These are phyloP conservation scores for Claviceps sp. DNA, from an alignment of 2,329 filamentous ascomycete species.

Conservation along the genomic window DNA sequence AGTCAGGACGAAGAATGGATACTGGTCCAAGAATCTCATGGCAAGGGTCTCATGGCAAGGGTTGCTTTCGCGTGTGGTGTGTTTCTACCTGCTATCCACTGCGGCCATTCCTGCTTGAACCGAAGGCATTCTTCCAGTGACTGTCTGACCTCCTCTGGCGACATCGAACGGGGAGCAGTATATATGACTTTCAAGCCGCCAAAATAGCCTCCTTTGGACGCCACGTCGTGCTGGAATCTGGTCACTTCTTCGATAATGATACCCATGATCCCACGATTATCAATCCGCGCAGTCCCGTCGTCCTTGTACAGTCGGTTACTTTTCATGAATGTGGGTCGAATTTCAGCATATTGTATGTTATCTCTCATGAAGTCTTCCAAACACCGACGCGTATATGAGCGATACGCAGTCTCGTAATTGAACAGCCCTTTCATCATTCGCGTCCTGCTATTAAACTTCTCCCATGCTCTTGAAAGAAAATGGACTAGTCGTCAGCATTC, in stretches of 20 bases:
- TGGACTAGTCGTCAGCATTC: background rate
- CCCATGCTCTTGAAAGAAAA: constrained; percentile 31
- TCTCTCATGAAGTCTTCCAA: constrained; percentile 50
- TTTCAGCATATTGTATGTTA: constrained; percentile 58
- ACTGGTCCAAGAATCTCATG: background rate
- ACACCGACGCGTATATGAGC: constrained; percentile 43
- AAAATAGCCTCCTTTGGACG: constrained; percentile 28
- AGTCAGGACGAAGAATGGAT: background rate
- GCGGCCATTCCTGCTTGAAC: constrained; percentile 42
- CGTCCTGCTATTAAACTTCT: constrained; percentile 54
- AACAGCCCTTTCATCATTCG: constrained; percentile 61
- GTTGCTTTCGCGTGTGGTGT: background rate
- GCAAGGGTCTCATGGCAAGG: background rate
- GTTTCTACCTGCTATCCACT: constrained; percentile 46
- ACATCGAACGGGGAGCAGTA: constrained; percentile 52
- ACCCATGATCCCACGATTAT: constrained; percentile 45
- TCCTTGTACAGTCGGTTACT: constrained; percentile 47
- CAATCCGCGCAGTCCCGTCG: constrained; percentile 37
- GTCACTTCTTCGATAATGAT: constrained; percentile 44
- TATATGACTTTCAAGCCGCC: constrained; percentile 59
- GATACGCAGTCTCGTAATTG: constrained; percentile 51
- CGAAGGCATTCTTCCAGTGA: constrained; percentile 48
- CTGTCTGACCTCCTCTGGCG: constrained; percentile 28
- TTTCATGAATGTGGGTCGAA: constrained; percentile 55
- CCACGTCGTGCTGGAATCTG: constrained; percentile 27